Base-by-base conservation (phyloP, 2,329 filamentous ascomycete genomes). In the Apiospora aurea region DNA sequence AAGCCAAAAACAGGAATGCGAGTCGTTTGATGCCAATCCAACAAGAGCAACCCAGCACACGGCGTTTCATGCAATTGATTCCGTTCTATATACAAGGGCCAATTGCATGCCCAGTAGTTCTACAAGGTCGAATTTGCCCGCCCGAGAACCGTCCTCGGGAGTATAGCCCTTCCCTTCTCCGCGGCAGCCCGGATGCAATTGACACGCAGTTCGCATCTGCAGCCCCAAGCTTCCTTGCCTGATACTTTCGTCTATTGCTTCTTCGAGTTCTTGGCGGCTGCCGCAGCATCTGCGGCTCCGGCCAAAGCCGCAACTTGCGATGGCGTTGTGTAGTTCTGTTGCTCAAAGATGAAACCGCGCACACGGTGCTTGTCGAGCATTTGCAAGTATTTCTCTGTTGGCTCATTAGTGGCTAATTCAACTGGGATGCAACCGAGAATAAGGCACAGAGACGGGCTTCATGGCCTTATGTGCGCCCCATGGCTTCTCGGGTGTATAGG, bases 331-430 rank as follows among this genome's bases (percentile, higher is more conserved):
- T 94, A 94, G 85, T 95, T 94, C 80, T 93, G 91, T 84, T 95
- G 93, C 79, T 94, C 85, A 78, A 94, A 95, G 75, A 94, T 85
- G 82, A 93, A 94, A 73, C 94, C 94, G 85, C 90, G 92, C 81
- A 96, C 88, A 84, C 93, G 93, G 79, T 92, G 88, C 75, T 92
- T 88, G 84, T 93, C 92, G 77, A 96, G 85, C 76, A 96, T 85
- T 82, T 94, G 88, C 75, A 96, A 87, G 80, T 96, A 96, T 80
- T 92, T 90, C 75, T 81, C 79, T 81, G 72, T 69, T 69, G 38
- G 34, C 26, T 46, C 4, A 47, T 70, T 47, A 75, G 70, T 74
- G 18, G 10, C n/a, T 46, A 21, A 29, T 4, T n/a, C 10, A 24
- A 5, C 3, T 41, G 2, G 4, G 10, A 41, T 41, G 29, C 21